Evolutionary conservation across 495 filamentous ascomycete genomes (phyloP).

Genomic region (Penicillium waksmanii): DNA sequence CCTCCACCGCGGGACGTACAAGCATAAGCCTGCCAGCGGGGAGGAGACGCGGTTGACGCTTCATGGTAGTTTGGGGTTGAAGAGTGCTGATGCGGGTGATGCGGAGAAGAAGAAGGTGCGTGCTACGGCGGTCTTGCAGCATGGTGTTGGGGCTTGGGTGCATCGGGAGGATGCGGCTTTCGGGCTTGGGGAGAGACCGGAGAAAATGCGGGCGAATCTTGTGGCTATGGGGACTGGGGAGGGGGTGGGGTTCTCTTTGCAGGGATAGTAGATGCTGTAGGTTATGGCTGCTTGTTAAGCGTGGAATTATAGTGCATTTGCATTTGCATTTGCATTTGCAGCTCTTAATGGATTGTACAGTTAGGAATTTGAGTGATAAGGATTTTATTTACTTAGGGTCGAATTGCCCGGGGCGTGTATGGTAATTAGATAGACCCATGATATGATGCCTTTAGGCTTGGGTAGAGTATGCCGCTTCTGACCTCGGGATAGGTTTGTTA

Average conservation of each 20-base stretch:
- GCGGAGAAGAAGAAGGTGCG: constrained; percentile 51
- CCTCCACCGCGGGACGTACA: constrained; percentile 77
- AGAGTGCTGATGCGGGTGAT: constrained; percentile 40
- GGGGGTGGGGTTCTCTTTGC: constrained; percentile 60
- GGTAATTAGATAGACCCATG: neutral
- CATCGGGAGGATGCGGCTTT: constrained; percentile 50
- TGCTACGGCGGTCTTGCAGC: constrained; percentile 82
- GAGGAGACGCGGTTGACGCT: constrained; percentile 70
- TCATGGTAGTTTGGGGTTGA: constrained; percentile 79
- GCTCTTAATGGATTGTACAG: neutral
- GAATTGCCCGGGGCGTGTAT: too few species aligned
- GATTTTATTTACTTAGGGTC: neutral
- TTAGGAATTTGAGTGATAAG: neutral
- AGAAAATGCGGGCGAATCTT: constrained; percentile 56
- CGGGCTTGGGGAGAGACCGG: constrained; percentile 57
- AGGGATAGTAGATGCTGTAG: constrained; percentile 42
- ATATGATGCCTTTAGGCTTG: neutral
- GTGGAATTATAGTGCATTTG: too few species aligned
- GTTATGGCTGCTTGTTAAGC: neutral
- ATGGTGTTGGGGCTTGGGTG: constrained; percentile 80
- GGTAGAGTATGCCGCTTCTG: too few species aligned
- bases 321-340: neutral
- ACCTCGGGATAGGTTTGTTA: too few species aligned
- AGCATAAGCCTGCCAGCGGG: constrained; percentile 41
- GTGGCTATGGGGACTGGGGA: constrained; percentile 63